Evolutionary conservation across 2,329 filamentous ascomycete species (phyloP).

Genomic region (Penicillium sp.): DNA sequence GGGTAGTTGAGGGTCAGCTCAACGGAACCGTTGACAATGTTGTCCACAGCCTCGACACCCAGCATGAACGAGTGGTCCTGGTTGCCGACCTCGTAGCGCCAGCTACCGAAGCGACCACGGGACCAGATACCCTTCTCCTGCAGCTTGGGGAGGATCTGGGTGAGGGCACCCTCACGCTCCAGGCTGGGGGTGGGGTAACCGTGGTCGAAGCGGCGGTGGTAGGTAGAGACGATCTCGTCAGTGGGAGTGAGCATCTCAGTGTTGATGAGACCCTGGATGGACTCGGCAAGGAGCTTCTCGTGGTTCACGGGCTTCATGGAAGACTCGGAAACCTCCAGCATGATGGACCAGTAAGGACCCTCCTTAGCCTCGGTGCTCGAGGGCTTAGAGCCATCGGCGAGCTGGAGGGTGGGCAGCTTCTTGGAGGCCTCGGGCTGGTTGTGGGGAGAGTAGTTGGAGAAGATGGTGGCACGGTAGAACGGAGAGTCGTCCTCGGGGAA

Average conservation of each 20-base stretch:
- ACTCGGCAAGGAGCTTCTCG: constrained; percentile 81
- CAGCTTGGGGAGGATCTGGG: constrained; percentile 87
- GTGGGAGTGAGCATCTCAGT: constrained; percentile 90
- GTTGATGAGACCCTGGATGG: constrained; percentile 95
- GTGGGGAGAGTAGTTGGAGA: constrained; percentile 99
- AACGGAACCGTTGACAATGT: constrained; percentile 83
- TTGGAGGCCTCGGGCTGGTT: constrained; percentile 84
- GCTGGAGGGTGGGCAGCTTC: constrained; percentile 81
- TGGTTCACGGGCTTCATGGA: constrained; percentile 91
- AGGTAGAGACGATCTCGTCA: constrained; percentile 96
- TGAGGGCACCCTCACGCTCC: constrained; percentile 93
- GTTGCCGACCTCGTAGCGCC: constrained; percentile 96
- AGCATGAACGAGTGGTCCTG: constrained; percentile 99
- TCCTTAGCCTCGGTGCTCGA: constrained; percentile 70
- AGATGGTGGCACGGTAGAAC: constrained; percentile 99
- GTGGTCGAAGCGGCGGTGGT: constrained; percentile 97
- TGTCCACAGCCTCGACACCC: constrained; percentile 88
- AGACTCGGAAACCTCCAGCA: constrained; percentile 97
- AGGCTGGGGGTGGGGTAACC: constrained; percentile 95
- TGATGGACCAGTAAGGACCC: constrained; percentile 99
- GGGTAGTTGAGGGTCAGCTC: constrained; percentile 96
- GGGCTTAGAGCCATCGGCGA: constrained; percentile 82
- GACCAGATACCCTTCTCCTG: constrained; percentile 91
- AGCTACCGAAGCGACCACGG: constrained; percentile 94
- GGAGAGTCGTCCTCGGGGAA: constrained; percentile 99